Evolutionary conservation across 306 rosid genomes (phyloP).

Genomic region (Adenanthera pavonina): DNA sequence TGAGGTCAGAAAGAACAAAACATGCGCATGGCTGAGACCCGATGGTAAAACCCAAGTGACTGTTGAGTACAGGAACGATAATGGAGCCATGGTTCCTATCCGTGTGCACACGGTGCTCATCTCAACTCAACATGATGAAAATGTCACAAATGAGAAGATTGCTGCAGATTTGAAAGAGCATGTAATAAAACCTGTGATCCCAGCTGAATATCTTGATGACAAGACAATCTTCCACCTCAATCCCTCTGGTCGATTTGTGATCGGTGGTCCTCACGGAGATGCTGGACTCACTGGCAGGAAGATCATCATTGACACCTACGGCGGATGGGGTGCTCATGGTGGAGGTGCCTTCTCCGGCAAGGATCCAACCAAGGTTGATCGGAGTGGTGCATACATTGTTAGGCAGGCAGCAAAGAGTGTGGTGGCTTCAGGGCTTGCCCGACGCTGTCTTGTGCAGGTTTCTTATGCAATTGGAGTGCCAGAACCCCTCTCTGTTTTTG

Average conservation of each 20-base stretch:
- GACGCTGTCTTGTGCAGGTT: slow-evolving; percentile 82
- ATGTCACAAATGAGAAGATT: slow-evolving; percentile 68
- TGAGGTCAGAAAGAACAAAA: slow-evolving; percentile 77
- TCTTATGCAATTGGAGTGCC: slow-evolving; percentile 87
- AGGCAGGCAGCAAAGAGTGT: slow-evolving; percentile 87
- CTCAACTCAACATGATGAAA: slow-evolving; percentile 82
- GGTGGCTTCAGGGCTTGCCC: slow-evolving; percentile 81
- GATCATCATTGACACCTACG: slow-evolving; percentile 80
- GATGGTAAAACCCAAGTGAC: slow-evolving; percentile 89
- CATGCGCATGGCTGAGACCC: slow-evolving; percentile 80
- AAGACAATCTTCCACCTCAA: slow-evolving; percentile 79
- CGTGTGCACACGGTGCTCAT: slow-evolving; percentile 84
- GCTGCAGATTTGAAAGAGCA: slow-evolving; percentile 72
- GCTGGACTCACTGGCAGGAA: slow-evolving; percentile 89
- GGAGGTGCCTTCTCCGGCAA: slow-evolving; percentile 89
- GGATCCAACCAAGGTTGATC: slow-evolving; percentile 86
- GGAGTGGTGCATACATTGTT: slow-evolving; percentile 78
- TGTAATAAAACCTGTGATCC: slow-evolving; percentile 75
- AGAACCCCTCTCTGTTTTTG: slow-evolving; percentile 74
- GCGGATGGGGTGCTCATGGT: slow-evolving; percentile 93
- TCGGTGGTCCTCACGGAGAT: slow-evolving; percentile 87
- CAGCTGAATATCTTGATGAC: slow-evolving; percentile 74
- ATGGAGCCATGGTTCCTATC: slow-evolving; percentile 78
- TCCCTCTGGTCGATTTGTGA: slow-evolving; percentile 82
- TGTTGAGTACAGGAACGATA: slow-evolving; percentile 76